Evolutionary conservation across 1,139 yeast species (phyloP).

Genomic region (Kodamaea anthophila): DNA sequence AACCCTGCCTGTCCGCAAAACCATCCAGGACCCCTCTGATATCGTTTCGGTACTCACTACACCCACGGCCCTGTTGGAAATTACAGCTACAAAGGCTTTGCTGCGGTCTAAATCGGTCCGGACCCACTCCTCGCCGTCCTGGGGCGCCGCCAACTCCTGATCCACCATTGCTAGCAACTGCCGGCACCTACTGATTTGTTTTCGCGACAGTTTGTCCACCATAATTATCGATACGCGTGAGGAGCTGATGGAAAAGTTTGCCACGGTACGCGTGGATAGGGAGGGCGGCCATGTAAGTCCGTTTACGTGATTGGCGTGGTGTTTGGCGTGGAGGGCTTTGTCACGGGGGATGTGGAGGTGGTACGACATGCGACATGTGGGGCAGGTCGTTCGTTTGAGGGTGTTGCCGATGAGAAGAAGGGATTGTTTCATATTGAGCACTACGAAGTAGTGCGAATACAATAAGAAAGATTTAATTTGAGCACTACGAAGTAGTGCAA

Average conservation of each 20-base stretch:
- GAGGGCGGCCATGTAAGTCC: slow-evolving; percentile 41
- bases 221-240: slow-evolving; percentile 8
- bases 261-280: slow-evolving; percentile 23
- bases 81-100: slow-evolving; percentile 42
- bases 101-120: slow-evolving; percentile 18
- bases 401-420: slow-evolving; percentile 7
- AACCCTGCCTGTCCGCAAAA: slow-evolving; percentile 19
- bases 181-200: slow-evolving; percentile 18
- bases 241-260: slow-evolving; percentile 17
- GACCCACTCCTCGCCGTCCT: slow-evolving; percentile 46
- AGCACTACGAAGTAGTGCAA: too few relatives aligned
- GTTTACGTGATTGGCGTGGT: slow-evolving; percentile 39
- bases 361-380: slow-evolving; percentile 58
- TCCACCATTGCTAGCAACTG: slow-evolving; percentile 46
- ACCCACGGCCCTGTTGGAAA: slow-evolving; percentile 43
- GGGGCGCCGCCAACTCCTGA: slow-evolving; percentile 52
- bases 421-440: too few relatives aligned
- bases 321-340: slow-evolving; percentile 39
- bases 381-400: slow-evolving; percentile 32
- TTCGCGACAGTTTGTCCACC: slow-evolving; percentile 11
- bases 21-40: slow-evolving; percentile 40
- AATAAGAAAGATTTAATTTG: too few relatives aligned
- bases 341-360: slow-evolving; percentile 41
- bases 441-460: too few relatives aligned
- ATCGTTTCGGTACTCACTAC: slow-evolving; percentile 43